These are phyloP conservation scores for Myrica gale DNA, from an alignment of 306 rosid genomes.

Conservation along the genomic window DNA sequence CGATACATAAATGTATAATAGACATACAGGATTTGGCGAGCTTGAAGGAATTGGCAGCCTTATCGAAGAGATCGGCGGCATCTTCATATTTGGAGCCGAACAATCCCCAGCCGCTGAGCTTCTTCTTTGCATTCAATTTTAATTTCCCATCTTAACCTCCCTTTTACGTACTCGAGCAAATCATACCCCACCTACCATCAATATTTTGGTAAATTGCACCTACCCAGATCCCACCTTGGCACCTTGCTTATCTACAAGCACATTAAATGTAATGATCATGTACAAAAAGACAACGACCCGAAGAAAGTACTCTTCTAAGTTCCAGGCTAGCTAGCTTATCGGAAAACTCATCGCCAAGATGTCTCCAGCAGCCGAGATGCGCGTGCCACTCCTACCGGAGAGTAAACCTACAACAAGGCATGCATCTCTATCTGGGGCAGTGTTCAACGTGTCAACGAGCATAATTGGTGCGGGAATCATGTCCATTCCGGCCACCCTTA, in stretches of 20 bases:
- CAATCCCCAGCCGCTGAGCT: slow-evolving; percentile 77
- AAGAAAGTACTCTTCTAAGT: background rate
- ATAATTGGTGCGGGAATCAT: slow-evolving; percentile 89
- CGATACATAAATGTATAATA: background rate
- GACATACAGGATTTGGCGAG: slow-evolving; percentile 78
- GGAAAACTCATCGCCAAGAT: slow-evolving; percentile 30
- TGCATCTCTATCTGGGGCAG: slow-evolving; percentile 67
- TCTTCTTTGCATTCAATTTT: slow-evolving; percentile 59
- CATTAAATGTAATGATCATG: background rate
- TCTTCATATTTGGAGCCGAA: slow-evolving; percentile 80
- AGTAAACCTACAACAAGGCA: background rate
- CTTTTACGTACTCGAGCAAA: too few species aligned
- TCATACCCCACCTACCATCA: background rate
- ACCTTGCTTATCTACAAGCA: background rate
- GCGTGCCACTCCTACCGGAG: slow-evolving; percentile 47
- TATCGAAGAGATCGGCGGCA: slow-evolving; percentile 93
- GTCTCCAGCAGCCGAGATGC: slow-evolving; percentile 51
- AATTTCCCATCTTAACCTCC: slow-evolving; percentile 1
- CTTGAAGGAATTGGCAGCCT: slow-evolving; percentile 86
- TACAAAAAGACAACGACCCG: background rate
- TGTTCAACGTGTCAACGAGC: slow-evolving; percentile 78
- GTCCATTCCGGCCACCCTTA: slow-evolving; percentile 86
- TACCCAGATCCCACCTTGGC: slow-evolving; percentile 1
- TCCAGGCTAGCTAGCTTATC: background rate
- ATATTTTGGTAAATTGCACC: slow-evolving; percentile 33